Evolutionary conservation across 305 asterid species (phyloP), one percentile per base, ranked within the genome.

Genomic region (Plantago lanceolata): DNA sequence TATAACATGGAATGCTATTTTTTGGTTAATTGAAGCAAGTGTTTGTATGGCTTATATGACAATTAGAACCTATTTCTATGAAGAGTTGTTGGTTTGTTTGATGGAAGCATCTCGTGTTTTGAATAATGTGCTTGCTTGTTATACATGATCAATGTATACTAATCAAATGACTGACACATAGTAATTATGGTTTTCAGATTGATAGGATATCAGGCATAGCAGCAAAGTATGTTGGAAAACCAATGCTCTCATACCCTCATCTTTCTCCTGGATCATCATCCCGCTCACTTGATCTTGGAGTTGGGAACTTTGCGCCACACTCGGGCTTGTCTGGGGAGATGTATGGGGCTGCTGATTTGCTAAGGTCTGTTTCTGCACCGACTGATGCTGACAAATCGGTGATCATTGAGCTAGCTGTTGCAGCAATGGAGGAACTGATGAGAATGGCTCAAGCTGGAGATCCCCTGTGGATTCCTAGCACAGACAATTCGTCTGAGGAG

Each of bases 381-480:
- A 76, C 71, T 15, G 93, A 85, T n/a, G 78, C 78, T 0, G 89
- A 82, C 26, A 85, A 85, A 74, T 87, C 89, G 0, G 67, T 82
- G 65, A 81, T 85, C 48, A 81, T 85, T 17, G 93, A 85, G 69
- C 61, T 85, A 26, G 89, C 89, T 0, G 98, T 92, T 45, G 91
- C 96, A 18, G 97, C 98, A 28, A 92, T 92, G 98, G 98, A 92
- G 79, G 98, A 92, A 62, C 48, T 92, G 33, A 75, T 84, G 52
- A 71, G 88, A 71, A 78, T 92, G 84, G 95, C 97, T n/a, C 94
- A 92, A 61, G 50, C 77, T 2, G 90, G 85, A 17, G 97, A 92
- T 55, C 97, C 97, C 1, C 68, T 92, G 72, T 92, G 98, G 98
- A 63, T 79, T 48, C 81, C 83, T 0, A 71, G 73, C 77, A 45